Evolutionary conservation across 2,329 filamentous ascomycete species (phyloP), one percentile per base, ranked within the genome.

Genomic region (Aspergillus pseudotamarii): DNA sequence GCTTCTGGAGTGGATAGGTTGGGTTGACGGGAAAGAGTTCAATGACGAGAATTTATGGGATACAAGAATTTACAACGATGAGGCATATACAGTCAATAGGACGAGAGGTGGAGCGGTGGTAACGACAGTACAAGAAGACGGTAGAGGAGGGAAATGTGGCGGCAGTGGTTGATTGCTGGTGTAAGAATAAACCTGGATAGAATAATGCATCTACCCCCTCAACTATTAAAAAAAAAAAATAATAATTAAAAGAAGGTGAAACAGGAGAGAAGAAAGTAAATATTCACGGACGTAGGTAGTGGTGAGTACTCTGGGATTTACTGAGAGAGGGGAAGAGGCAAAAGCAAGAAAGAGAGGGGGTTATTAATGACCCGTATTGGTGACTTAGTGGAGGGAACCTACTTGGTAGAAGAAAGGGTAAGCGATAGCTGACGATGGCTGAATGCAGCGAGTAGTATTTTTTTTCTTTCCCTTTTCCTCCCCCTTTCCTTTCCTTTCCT

Each of bases 401-500:
- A 32, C 30, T 32, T 10, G 32, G 32, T 34, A 51, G 64, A 64
- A 63, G 66, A 61, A 45, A 36, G 57, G 60, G 57, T 61, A 66
- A 62, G 63, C 65, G 65, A 51, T 32, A 41, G 60, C 46, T 61
- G 53, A 41, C 28, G 59, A 56, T 43, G 48, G 21, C 43, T 21
- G 57, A 58, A 58, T 61, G 62, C 62, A 68, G 57, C 62, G 57
- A 65, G 66, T 64, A 65, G 58, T 57, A 64, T 62, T 46, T 60
- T 46, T 60, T 16, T 26, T n/a, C n/a, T 26, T 5, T 26, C 4
- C 26, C 26, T 26, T 26, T 26, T 26, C 26, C 3, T 26, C 26
- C 26, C 14, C 23, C 10, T 50, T 50, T n/a, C 14, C 9, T 51
- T 48, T 34, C 55, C 12, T 53, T 26, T n/a, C 6, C 21, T 41